Evolutionary conservation across 768 basidiomycete species (phyloP), one percentile per base, ranked within the genome.

Genomic region (Boletus eberwhitei): DNA sequence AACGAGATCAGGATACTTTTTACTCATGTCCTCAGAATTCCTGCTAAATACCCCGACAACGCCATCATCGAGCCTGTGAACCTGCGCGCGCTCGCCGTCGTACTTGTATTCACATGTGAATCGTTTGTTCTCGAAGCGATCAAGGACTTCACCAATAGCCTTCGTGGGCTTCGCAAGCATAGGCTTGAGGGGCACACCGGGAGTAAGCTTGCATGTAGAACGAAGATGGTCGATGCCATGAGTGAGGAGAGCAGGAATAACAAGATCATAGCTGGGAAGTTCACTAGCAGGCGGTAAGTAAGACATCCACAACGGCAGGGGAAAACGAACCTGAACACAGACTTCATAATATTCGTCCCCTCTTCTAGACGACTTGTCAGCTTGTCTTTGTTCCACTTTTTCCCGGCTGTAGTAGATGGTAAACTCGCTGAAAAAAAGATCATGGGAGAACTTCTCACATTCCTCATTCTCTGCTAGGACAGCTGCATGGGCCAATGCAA

Each of bases 41-140:
- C 97, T 78, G 69, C 93, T 95, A 73, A 98, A 99, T 40, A 99
- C 87, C n/a, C 82, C 81, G 19, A 99, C 85, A 5, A 78, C 81
- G 1, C 94, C 96, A 64, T 93, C 81, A 40, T 85, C 83, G 44
- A 93, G 74, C 66, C 79, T 84, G 72, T 99, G 97, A 3, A 96
- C 88, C 75, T 98, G 95, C 16, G 97, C 97, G 44, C 97, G 86
- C 70, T 99, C 97, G 8, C 97, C 97, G 59, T 99, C 97, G 62
- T 99, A 99, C 72, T 99, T 99, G 74, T 99, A 99, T 75, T 99
- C 97, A 73, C 95, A 98, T 9, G 97, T 98, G 68, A 99, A 98
- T 50, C 80, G 82, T 72, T 94, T 95, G 65, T 85, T 86, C 71
- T 99, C 97, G 65, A 98, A 99, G 53, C 94, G 79, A 73, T 99